A percentile compares a stretch with the other conserved stretches of the same genome.
Evolutionary conservation across 306 rosid species (phyloP).

Genomic region (Castanospermum australe): DNA sequence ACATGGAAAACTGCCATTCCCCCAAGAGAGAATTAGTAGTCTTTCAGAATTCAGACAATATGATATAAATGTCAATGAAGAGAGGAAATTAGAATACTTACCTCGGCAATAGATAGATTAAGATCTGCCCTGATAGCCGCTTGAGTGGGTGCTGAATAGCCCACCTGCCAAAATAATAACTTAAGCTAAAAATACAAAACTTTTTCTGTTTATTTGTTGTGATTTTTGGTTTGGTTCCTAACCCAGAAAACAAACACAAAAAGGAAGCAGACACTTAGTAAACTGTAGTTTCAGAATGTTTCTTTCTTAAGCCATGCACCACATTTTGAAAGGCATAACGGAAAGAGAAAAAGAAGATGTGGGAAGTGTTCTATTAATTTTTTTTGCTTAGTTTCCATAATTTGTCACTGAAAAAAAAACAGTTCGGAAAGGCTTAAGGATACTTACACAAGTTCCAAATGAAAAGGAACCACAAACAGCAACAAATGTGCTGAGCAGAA

Average conservation of each 20-base stretch:
- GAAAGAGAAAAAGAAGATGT: background rate
- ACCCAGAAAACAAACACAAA: constrained; percentile 27
- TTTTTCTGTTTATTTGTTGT: background rate
- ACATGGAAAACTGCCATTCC: constrained; percentile 69
- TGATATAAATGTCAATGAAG: background rate
- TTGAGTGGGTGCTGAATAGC: constrained; percentile 55
- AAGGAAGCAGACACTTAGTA: constrained; percentile 9
- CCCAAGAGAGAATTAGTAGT: background rate
- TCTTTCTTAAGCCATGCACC: constrained; percentile 13
- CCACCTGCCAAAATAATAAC: constrained; percentile 47
- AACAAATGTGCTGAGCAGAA: constrained; percentile 65
- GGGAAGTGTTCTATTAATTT: background rate
- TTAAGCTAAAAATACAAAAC: constrained; percentile 26
- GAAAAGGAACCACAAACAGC: constrained; percentile 80
- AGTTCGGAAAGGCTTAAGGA: background rate
- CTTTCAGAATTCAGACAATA: background rate
- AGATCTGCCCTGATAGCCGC: constrained; percentile 41
- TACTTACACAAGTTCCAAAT: constrained; percentile 81
- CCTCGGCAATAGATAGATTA: constrained; percentile 43
- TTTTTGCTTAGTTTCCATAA: background rate
- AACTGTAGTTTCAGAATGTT: background rate
- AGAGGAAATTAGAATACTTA: constrained; percentile 5
- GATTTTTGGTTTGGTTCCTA: constrained; percentile 17
- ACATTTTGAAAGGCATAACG: background rate
- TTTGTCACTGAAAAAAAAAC: background rate